Evolutionary conservation across 352 stramenopile species (phyloP).

Genomic region (Globisporangium spinosum): DNA sequence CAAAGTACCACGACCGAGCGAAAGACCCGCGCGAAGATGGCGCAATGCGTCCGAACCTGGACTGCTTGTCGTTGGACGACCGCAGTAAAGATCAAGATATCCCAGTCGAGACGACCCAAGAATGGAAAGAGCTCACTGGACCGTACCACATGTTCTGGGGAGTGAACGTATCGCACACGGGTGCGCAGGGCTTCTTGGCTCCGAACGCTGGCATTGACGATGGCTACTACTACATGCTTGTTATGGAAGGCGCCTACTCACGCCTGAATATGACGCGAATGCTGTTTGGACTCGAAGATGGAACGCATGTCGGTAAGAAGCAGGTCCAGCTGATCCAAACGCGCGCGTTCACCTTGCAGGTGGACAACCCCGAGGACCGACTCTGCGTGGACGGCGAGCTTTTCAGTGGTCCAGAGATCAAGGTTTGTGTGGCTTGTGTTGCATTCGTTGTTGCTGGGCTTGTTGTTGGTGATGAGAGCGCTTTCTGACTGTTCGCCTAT

Average conservation of each 20-base stretch:
- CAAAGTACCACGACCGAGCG: constrained; percentile 35
- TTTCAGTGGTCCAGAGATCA: constrained; percentile 43
- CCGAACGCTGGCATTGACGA: constrained; percentile 46
- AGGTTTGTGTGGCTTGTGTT: constrained; percentile 19
- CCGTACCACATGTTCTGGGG: constrained; percentile 61
- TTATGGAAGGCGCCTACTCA: constrained; percentile 41
- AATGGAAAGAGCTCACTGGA: constrained; percentile 40
- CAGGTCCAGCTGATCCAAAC: constrained; percentile 54
- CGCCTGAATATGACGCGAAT: constrained; percentile 37
- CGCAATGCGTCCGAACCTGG: constrained; percentile 21
- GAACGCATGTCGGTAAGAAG: constrained; percentile 37
- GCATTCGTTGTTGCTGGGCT: background rate
- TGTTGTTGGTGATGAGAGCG: background rate
- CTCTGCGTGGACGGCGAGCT: constrained; percentile 66
- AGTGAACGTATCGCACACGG: constrained; percentile 51
- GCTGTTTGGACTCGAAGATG: constrained; percentile 53
- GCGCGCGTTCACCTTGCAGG: constrained; percentile 44
- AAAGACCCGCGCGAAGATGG: constrained; percentile 5
- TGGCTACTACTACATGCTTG: constrained; percentile 59
- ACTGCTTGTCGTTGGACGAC: constrained; percentile 21
- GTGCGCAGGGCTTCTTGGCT: constrained; percentile 40
- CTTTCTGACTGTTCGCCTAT: background rate
- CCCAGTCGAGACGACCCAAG: constrained; percentile 7
- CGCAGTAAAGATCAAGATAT: constrained; percentile 3
- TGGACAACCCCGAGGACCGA: constrained; percentile 31